These are phyloP conservation scores for Cyberlindnera veronae DNA, from an alignment of 805 yeast species.

Conservation along the genomic window DNA sequence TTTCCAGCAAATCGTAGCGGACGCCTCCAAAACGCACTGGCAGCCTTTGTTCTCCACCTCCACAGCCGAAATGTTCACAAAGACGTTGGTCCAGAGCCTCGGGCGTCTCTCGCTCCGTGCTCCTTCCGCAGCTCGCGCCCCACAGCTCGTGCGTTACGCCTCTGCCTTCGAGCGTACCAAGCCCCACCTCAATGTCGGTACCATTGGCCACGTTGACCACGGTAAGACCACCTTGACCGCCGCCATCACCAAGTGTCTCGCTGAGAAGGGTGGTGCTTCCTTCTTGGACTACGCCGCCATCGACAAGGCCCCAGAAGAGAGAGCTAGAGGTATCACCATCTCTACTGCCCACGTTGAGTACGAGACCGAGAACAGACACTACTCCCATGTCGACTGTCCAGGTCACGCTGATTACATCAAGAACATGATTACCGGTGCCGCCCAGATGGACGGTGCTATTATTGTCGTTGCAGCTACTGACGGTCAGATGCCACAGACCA, in stretches of 20 bases:
- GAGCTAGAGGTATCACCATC: slow-evolving; percentile 99
- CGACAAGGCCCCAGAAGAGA: slow-evolving; percentile 98
- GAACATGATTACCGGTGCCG: slow-evolving; percentile 99
- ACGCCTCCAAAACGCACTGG: background rate
- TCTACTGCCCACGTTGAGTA: slow-evolving; percentile 98
- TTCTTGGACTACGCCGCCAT: slow-evolving; percentile 92
- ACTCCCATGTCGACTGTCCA: slow-evolving; percentile 97
- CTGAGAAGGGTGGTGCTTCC: slow-evolving; percentile 85
- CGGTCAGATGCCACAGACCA: slow-evolving; percentile 99
- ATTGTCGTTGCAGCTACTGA: slow-evolving; percentile 99
- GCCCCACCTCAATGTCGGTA: slow-evolving; percentile 96
- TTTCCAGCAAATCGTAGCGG: background rate
- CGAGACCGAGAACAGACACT: slow-evolving; percentile 92
- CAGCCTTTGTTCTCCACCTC: background rate
- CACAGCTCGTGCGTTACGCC: slow-evolving; percentile 38
- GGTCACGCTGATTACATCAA: slow-evolving; percentile 99
- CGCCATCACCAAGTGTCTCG: slow-evolving; percentile 92
- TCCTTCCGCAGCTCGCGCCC: slow-evolving; percentile 7
- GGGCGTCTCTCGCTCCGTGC: slow-evolving; percentile 16
- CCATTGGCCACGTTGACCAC: slow-evolving; percentile 98
- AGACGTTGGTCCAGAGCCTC: slow-evolving; percentile 11
- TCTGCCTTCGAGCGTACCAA: slow-evolving; percentile 88
- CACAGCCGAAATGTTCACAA: slow-evolving; percentile 4
- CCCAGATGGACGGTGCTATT: slow-evolving; percentile 99
- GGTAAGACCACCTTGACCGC: slow-evolving; percentile 98